A percentile compares a stretch with the other conserved stretches of the same genome.
phyloP scores from a whole-genome alignment of 495 filamentous ascomycete species.

The Hyaloscypha variabilis region DNA sequence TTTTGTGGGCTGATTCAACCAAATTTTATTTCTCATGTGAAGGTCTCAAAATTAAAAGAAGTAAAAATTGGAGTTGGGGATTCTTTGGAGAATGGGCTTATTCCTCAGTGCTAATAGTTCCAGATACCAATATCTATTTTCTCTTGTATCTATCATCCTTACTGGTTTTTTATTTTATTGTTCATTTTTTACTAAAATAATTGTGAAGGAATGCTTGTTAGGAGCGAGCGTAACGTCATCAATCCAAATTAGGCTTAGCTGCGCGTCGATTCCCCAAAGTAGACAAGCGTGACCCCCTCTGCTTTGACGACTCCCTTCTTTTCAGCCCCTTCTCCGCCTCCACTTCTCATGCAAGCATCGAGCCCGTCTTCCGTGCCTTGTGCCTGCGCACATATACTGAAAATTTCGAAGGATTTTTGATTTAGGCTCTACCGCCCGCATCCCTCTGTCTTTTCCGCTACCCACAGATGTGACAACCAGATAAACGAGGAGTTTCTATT shows the following conservation, averaged over 20 bases:
- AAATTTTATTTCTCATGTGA: no score
- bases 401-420: no score
- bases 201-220: neutral
- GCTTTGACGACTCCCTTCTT: neutral
- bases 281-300: neutral
- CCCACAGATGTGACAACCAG: neutral
- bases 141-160: no score
- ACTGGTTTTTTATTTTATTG: no score
- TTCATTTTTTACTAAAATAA: neutral
- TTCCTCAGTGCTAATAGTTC: no score
- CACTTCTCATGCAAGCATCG: neutral
- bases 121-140: no score
- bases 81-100: no score
- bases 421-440: neutral
- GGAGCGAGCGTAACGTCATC: neutral
- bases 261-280: neutral
- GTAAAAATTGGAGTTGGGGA: no score
- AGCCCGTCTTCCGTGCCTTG: neutral
- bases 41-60: no score
- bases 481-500: neutral
- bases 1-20: no score
- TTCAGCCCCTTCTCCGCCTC: neutral
- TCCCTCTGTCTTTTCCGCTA: neutral
- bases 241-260: neutral
- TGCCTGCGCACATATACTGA: neutral